Conservation (phyloP, 371 early-diverging fungal species). For the Mortierella sp. region DNA sequence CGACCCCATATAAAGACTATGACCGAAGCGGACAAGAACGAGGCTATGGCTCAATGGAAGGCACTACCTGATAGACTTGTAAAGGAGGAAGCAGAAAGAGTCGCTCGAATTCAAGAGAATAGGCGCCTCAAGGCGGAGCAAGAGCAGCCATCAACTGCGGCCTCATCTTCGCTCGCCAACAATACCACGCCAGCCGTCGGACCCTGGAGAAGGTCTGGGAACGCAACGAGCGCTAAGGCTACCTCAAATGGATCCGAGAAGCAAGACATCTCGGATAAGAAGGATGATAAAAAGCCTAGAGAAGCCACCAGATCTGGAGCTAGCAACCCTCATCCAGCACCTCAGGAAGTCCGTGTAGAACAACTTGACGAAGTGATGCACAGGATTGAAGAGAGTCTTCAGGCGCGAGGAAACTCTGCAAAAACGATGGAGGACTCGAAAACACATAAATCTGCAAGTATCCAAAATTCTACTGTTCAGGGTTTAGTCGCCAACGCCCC, state of each 20-base stretch:
- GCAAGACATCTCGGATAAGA: constrained; percentile 4
- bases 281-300: constrained; percentile 8
- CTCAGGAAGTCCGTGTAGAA: constrained; percentile 16
- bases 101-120: constrained; percentile 9
- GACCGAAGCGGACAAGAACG: constrained; percentile 13
- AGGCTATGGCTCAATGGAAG: constrained; percentile 26
- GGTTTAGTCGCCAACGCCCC: not conserved
- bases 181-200: constrained; percentile 2
- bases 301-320: not conserved
- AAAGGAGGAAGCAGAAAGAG: constrained; percentile 25
- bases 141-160: not conserved
- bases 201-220: constrained; percentile 29
- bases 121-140: constrained; percentile 21
- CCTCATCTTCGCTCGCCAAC: not conserved
- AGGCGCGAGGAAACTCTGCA: constrained; percentile 9
- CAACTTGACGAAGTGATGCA: constrained; percentile 41
- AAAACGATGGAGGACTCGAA: constrained; percentile 17
- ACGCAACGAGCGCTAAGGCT: not conserved
- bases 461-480: not conserved
- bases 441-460: not conserved
- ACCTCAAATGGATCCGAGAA: not conserved
- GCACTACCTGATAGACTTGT: constrained; percentile 22
- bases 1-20: constrained; percentile 10
- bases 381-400: constrained; percentile 33
- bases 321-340: not conserved